phyloP scores from a whole-genome alignment of 75 land plant species.

The Sequoiadendron giganteum region DNA sequence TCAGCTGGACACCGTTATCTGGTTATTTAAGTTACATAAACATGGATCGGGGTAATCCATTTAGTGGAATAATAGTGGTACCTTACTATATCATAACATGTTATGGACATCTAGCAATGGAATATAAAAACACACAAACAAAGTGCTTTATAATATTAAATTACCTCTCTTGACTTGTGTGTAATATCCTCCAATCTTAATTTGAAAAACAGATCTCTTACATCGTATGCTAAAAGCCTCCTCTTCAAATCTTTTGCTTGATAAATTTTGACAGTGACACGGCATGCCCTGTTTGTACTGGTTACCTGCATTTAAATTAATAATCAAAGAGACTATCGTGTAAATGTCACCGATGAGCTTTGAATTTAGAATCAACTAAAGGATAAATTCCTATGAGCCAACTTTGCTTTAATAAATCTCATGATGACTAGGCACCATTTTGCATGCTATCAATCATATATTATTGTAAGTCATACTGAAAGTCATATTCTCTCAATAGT shows the following conservation, averaged over 20 bases:
- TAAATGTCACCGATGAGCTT: not conserved
- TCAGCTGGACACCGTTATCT: not conserved
- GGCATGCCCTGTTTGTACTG: conserved; percentile 49
- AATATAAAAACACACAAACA: not conserved
- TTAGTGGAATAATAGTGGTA: not conserved
- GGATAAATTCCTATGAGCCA: not conserved
- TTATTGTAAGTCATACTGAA: not conserved
- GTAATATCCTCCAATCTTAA: conserved; percentile 31
- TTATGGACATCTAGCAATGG: not conserved
- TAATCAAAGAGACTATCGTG: conserved; percentile 4
- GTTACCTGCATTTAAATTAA: conserved; percentile 29
- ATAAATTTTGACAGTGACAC: conserved; percentile 33
- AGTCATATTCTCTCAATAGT: not conserved
- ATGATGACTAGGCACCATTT: not conserved
- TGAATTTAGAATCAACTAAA: not conserved
- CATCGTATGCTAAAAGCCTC: conserved; percentile 15
- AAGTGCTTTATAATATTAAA: not conserved
- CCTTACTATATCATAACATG: not conserved
- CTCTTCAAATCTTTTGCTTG: conserved; percentile 34
- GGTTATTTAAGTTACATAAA: not conserved
- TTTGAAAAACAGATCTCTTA: conserved; percentile 29
- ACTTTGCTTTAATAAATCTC: not conserved
- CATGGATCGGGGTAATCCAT: not conserved
- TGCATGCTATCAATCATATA: not conserved
- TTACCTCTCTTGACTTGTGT: conserved; percentile 33